Base-by-base conservation (phyloP, 1,139 yeast genomes). In the Wickerhamomyces sp. region DNA sequence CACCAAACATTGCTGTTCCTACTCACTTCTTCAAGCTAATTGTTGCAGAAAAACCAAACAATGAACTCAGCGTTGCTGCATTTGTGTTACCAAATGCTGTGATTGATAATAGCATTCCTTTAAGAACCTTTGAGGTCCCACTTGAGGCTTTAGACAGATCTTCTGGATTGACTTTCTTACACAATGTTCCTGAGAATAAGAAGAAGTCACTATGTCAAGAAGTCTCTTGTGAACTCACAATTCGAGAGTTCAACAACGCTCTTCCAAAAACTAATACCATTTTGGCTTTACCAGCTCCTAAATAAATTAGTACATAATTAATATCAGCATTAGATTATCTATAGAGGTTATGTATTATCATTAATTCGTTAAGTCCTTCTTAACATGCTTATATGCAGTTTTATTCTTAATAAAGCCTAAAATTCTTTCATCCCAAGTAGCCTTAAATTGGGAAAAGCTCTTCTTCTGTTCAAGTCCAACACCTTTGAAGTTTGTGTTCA, bases 1-100 rank as follows among this genome's bases (percentile, higher is more conserved):
- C 99, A 7, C 98, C 98, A 38, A 86, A 78, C 53, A 74, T 92
- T 41, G 97, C 98, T 0, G 99, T 92, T 10, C 98, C 99, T 15
- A 92, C 98, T 0, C 98, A 92, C 63, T 92, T 94, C 58, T 92
- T 82, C 74, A 94, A 92, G 63, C 68, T 92, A 44, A 68, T 94
- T 41, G 86, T 92, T 34, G 97, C 95, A 8, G 97, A 92, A 60
- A 68, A 67, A 13, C 70, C 76, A 13, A 53, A 58, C 25, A 76
- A 75, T 21, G 73, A 68, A 12, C 65, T 87, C 16, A 78, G 95
- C 10, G 87, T 88, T 10, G 97, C 84, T 1, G 96, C 97, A 0
- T 92, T 92, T 65, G 97, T 92, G 14, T 63, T 92, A 52, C 98
- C 99, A 24, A 92, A 92, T 61, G 87, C 74, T 12, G 68, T 61